These are phyloP conservation scores for Fusarium sp. DNA, from an alignment of 2,329 filamentous ascomycete genomes.

Conservation along the genomic window DNA sequence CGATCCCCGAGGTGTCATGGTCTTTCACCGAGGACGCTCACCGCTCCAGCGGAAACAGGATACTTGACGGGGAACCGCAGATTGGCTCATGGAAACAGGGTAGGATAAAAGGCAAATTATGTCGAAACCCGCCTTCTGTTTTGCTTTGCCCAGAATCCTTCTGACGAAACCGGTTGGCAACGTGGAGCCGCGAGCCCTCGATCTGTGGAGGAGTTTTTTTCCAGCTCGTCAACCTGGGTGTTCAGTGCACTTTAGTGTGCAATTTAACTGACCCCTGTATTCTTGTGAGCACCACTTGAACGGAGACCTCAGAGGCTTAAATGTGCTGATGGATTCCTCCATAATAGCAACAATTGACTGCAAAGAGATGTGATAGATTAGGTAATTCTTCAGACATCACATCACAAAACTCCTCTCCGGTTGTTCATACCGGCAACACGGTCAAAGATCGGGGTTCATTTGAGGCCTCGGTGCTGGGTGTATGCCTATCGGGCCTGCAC, in stretches of 20 bases:
- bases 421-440: neutral
- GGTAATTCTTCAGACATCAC: neutral
- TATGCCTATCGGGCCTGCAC: slow-evolving; percentile 28
- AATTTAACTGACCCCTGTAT: neutral
- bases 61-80: slow-evolving; percentile 17
- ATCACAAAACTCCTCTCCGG: neutral
- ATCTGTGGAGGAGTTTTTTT: slow-evolving; percentile 26
- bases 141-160: slow-evolving; percentile 5
- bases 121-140: slow-evolving; percentile 12
- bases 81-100: slow-evolving; percentile 19
- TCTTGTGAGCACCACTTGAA: neutral
- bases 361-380: neutral
- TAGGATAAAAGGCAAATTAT: slow-evolving; percentile 9
- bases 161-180: slow-evolving; percentile 21
- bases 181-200: slow-evolving; percentile 28
- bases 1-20: neutral
- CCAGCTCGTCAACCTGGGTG: slow-evolving; percentile 4
- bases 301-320: neutral
- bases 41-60: slow-evolving; percentile 33
- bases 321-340: neutral
- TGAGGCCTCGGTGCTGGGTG: slow-evolving; percentile 11
- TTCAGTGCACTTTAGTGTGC: neutral
- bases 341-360: neutral
- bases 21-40: slow-evolving; percentile 24
- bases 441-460: neutral